phyloP scores from a whole-genome alignment of 1,139 yeast species.

The Candida glucosophila region DNA sequence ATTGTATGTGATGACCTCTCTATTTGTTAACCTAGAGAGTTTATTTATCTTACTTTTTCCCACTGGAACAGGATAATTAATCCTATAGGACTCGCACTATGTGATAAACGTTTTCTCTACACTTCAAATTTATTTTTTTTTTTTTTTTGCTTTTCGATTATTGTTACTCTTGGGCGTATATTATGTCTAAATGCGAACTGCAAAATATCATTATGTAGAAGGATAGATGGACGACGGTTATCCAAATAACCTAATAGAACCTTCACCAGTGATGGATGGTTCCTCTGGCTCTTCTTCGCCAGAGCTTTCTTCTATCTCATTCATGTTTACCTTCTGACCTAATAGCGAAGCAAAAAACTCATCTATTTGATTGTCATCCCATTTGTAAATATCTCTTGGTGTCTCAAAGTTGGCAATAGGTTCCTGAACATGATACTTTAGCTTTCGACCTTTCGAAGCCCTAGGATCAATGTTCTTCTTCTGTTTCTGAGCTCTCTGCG shows the following conservation, averaged over 20 bases:
- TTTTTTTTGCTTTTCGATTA: no score
- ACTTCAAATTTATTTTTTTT: no score
- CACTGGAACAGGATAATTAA: no score
- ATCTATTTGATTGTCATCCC: conserved; percentile 90
- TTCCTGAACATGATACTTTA: conserved; percentile 81
- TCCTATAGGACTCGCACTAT: no score
- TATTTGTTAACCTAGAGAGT: no score
- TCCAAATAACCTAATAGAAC: conserved; percentile 47
- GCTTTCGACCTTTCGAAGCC: conserved; percentile 91
- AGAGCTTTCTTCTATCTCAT: conserved; percentile 42
- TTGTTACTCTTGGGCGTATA: no score
- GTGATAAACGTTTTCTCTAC: no score
- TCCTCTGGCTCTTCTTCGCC: conserved; percentile 28
- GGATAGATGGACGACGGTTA: no score
- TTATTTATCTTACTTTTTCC: no score
- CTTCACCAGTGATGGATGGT: conserved; percentile 30
- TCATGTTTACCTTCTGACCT: conserved; percentile 76
- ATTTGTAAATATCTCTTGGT: conserved; percentile 50
- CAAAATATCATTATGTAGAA: no score
- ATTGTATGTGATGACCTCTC: no score
- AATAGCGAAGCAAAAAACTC: conserved; percentile 84
- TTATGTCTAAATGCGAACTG: no score
- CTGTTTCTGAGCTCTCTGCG: conserved; percentile 56
- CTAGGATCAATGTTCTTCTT: conserved; percentile 81
- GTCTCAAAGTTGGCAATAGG: conserved; percentile 85